phyloP scores from a whole-genome alignment of 2,329 filamentous ascomycete genomes.

The Fusarium sp. region DNA sequence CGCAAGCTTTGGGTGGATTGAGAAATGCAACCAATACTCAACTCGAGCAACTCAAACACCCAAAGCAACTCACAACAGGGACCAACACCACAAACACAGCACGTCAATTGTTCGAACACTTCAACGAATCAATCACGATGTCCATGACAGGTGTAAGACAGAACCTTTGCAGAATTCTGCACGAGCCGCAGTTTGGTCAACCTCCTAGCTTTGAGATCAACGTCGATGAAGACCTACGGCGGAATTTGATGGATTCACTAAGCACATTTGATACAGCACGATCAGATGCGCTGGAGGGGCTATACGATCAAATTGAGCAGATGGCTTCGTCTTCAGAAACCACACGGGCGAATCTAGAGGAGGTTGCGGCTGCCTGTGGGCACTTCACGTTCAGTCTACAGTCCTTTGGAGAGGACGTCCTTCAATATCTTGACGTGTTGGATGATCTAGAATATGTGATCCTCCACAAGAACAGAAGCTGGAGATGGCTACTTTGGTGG shows the following conservation, averaged over 20 bases:
- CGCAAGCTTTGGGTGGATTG: slow-evolving; percentile 90
- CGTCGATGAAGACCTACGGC: slow-evolving; percentile 84
- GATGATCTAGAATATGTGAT: slow-evolving; percentile 84
- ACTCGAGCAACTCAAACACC: slow-evolving; percentile 77
- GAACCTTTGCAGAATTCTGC: slow-evolving; percentile 25
- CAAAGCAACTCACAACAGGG: background rate
- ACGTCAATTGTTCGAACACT: slow-evolving; percentile 29
- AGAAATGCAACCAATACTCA: slow-evolving; percentile 91
- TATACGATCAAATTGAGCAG: slow-evolving; percentile 84
- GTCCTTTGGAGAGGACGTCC: slow-evolving; percentile 90
- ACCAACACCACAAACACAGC: background rate
- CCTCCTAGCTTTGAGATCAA: slow-evolving; percentile 59
- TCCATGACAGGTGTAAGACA: slow-evolving; percentile 35
- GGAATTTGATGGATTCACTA: slow-evolving; percentile 82
- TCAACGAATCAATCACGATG: slow-evolving; percentile 35
- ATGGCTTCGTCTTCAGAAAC: slow-evolving; percentile 64
- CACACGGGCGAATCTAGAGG: slow-evolving; percentile 85
- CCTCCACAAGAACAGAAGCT: slow-evolving; percentile 72
- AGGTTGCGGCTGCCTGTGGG: slow-evolving; percentile 94
- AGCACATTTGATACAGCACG: slow-evolving; percentile 95
- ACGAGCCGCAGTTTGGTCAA: slow-evolving; percentile 47
- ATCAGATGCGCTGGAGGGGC: slow-evolving; percentile 80
- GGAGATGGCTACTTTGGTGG: slow-evolving; percentile 91
- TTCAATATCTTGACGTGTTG: slow-evolving; percentile 82
- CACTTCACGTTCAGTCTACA: slow-evolving; percentile 94